Base-by-base conservation (phyloP, 805 yeast species). In the Wickerhamiella musiphila region DNA sequence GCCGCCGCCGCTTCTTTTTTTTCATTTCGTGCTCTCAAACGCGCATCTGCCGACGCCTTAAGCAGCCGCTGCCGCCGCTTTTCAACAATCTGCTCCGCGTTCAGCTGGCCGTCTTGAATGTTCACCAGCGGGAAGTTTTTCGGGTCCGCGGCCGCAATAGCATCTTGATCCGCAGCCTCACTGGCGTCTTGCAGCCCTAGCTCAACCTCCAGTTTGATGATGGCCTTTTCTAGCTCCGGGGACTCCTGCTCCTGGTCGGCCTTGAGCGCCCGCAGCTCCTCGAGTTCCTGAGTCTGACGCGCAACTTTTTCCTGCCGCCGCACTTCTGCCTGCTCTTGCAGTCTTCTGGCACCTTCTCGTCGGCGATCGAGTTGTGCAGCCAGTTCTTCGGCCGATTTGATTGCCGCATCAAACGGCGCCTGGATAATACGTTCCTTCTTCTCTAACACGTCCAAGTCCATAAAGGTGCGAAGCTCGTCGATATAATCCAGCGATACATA, bases 241-340 rank as follows among this genome's bases (percentile, higher is more conserved):
- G 76, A 92, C 13, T 60, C 63, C 39, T 73, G 73, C 45, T 71
- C 81, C 27, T 73, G 79, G 51, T 25, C 84, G 81, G 92, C 26
- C 44, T 62, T 66, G 27, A 84, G 54, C 17, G 63, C 62, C 1
- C 68, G 57, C 46, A 74, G 82, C 51, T 84, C 82, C 29, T 65
- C 73, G 40, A 61, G 68, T 46, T 86, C 94, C 42, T 77, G 72
- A 43, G 83, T 83, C 42, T 78, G 77, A 50, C 82, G 82, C 11
- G 70, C 61, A 28, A 81, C 55, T 46, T 79, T 83, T 49, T 86
- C 94, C 7, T 72, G 52, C 35, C 98, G 61, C 42, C 73, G 75
- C 46, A 73, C 76, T 44, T 76, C 83, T 0, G 95, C 95, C 53
- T 83, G 94, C 46, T 81, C 93, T 55, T 90, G 96, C 39, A 92